A percentile compares a stretch with the other conserved stretches of the same genome.
Evolutionary conservation across 1,284 basidiomycete genomes (phyloP).

Genomic region (Meripilus lineatus): DNA sequence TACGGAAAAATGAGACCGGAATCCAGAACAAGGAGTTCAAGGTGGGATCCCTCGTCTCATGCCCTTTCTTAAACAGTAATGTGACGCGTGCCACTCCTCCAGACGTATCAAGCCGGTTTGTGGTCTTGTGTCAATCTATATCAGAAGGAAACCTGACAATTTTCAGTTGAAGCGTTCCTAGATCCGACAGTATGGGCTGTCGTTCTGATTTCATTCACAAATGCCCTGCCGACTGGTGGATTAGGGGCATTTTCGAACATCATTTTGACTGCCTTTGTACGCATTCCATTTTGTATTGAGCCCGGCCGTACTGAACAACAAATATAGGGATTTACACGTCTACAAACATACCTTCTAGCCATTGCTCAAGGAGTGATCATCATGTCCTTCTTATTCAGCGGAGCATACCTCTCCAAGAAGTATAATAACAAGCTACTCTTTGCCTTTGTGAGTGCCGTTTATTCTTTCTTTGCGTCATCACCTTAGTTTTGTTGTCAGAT

Average conservation of each 20-base stretch:
- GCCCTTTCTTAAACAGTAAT: background rate
- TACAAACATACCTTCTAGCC: conserved; percentile 48
- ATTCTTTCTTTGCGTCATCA: background rate
- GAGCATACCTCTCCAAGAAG: conserved; percentile 38
- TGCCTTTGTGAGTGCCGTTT: conserved; percentile 32
- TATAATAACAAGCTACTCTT: conserved; percentile 41
- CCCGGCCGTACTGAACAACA: background rate
- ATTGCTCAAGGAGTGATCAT: conserved; percentile 48
- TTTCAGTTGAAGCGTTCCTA: conserved; percentile 38
- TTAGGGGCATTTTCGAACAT: conserved; percentile 49
- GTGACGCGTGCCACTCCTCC: background rate
- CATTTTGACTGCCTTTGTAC: conserved; percentile 42
- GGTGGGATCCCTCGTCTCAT: conserved; percentile 16
- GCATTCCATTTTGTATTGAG: background rate
- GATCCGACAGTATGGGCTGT: conserved; percentile 45
- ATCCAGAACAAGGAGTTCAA: conserved; percentile 54
- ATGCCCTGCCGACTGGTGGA: conserved; percentile 49
- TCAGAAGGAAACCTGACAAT: background rate
- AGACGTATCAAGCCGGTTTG: conserved; percentile 36
- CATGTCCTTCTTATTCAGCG: conserved; percentile 43
- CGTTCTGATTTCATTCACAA: conserved; percentile 43
- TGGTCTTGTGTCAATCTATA: background rate
- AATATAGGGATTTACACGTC: conserved; percentile 36
- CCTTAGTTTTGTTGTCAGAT: conserved; percentile 22
- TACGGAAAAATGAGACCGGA: conserved; percentile 50